Evolutionary conservation across 2,329 filamentous ascomycete genomes (phyloP).

Genomic region (Lachnellula arida): DNA sequence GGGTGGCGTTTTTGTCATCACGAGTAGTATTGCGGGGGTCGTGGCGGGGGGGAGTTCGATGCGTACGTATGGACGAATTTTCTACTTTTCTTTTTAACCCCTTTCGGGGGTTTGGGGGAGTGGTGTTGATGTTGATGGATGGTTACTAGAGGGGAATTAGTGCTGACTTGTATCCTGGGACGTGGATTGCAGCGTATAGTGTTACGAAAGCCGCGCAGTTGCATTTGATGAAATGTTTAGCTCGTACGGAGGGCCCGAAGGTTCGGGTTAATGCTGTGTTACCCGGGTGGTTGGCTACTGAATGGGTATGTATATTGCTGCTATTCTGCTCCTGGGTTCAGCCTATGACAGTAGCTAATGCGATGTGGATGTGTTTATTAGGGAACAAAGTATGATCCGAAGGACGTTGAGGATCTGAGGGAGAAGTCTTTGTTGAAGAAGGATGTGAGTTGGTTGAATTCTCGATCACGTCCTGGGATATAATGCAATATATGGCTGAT

Average conservation of each 20-base stretch:
- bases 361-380: constrained; percentile 15
- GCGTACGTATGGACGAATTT: background rate
- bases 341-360: too few species aligned
- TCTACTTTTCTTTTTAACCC: too few species aligned
- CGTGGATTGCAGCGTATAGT: constrained; percentile 31
- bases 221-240: constrained; percentile 62
- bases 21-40: constrained; percentile 53
- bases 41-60: constrained; percentile 12
- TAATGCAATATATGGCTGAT: too few species aligned
- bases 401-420: constrained; percentile 45
- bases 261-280: constrained; percentile 60
- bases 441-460: constrained; percentile 47
- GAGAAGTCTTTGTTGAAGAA: constrained; percentile 50
- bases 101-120: too few species aligned
- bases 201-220: constrained; percentile 44
- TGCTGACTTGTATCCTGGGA: too few species aligned
- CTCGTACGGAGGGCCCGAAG: constrained; percentile 56
- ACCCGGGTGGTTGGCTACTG: constrained; percentile 60
- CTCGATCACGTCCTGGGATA: too few species aligned
- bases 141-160: too few species aligned
- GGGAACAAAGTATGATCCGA: constrained; percentile 49
- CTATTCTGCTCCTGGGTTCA: too few species aligned
- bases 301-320: constrained; percentile 44
- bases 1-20: constrained; percentile 59
- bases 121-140: too few species aligned